Evolutionary conservation across 495 filamentous ascomycete genomes (phyloP), one percentile per base, ranked within the genome.

Genomic region (Penicillium flavigenum): DNA sequence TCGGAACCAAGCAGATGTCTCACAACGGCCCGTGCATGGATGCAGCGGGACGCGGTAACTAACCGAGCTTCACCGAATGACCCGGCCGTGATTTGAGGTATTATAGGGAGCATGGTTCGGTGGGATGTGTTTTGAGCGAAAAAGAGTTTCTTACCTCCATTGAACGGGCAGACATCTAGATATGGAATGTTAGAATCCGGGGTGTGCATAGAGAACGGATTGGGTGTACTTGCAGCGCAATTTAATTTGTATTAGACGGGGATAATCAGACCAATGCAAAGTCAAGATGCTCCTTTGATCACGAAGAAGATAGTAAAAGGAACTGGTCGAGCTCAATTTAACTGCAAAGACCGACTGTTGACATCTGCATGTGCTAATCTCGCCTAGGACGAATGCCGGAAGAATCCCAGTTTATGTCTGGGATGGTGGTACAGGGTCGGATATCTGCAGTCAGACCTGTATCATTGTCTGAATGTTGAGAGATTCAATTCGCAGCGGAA

Each of bases 1-100:
- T 47, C 55, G 57, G 63, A 51, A 61, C 53, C 50, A 56, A 60
- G 61, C 52, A 50, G 57, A 47, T 58, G 63, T 66, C 60, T 68
- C 58, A 68, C 65, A 61, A 51, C 43, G 47, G 59, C 54, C 52
- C 39, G 57, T 60, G 54, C 54, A 48, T 39, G n/a, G 44, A 46
- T 47, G 53, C 32, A 47, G 53, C 53, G 39, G 57, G 19, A 54
- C 50, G 51, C 39, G 29, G 53, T 47, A 42, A 45, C 43, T 38
- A 55, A 31, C 42, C 53, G 43, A 36, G 31, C 44, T 55, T 47
- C 44, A 14, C 53, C 36, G 16, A 36, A 55, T 41, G 34, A 17
- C 14, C 27, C 24, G 20, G 34, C 31, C 42, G 31, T 31, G 19
- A 19, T 19, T 47, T 34, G n/a, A 38, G 16, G 31, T 3, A 47